A percentile compares a stretch with the other conserved stretches of the same genome.
phyloP scores from a whole-genome alignment of 1,139 yeast species.

The Sporopachydermia cereana region DNA sequence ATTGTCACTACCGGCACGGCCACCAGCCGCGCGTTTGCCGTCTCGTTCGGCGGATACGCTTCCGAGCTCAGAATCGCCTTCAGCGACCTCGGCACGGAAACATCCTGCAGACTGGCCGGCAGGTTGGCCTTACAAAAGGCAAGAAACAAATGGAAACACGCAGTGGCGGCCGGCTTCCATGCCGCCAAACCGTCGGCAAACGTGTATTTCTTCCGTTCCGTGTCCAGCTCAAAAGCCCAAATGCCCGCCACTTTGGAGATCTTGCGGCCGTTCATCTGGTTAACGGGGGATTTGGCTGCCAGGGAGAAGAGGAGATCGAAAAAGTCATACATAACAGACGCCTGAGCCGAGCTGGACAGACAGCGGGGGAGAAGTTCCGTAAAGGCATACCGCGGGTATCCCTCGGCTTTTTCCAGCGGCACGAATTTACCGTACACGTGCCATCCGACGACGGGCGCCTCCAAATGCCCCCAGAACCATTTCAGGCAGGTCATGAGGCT shows the following conservation, averaged over 20 bases:
- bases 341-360: conserved; percentile 1
- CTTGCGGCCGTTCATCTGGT: conserved; percentile 57
- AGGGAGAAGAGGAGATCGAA: conserved; percentile 71
- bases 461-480: conserved; percentile 6
- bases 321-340: conserved; percentile 58
- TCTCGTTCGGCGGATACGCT: conserved; percentile 8
- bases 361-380: conserved; percentile 3
- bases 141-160: conserved; percentile 67
- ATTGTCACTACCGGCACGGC: conserved; percentile 61
- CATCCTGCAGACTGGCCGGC: background rate
- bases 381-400: background rate
- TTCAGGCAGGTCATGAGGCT: background rate
- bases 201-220: conserved; percentile 18
- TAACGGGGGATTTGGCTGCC: conserved; percentile 71
- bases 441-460: conserved; percentile 6
- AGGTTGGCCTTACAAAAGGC: conserved; percentile 39
- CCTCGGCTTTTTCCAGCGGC: background rate
- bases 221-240: conserved; percentile 55
- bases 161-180: conserved; percentile 74
- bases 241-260: conserved; percentile 72
- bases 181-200: conserved; percentile 53
- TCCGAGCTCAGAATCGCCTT: conserved; percentile 4
- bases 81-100: conserved; percentile 3
- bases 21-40: conserved; percentile 32
- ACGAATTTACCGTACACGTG: conserved; percentile 1